These are phyloP conservation scores for Nigrospora osmanthi DNA, from an alignment of 2,329 filamentous ascomycete species.

Conservation along the genomic window DNA sequence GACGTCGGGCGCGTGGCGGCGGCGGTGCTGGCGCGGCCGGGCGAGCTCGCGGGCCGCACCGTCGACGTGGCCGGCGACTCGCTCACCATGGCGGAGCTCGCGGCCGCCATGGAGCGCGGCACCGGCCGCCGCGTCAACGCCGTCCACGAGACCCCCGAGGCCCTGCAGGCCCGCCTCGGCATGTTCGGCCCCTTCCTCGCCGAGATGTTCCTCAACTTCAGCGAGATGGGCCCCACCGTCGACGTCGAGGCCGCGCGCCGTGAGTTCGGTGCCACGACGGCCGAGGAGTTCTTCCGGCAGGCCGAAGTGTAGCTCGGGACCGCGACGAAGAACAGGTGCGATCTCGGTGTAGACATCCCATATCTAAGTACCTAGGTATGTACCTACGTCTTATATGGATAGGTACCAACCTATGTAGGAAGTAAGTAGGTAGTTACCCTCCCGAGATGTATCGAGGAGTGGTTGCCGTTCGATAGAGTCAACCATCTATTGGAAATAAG, in stretches of 20 bases:
- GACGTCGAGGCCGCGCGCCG: neutral
- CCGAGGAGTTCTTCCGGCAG: neutral
- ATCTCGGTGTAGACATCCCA: too few relatives aligned
- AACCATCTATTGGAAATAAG: too few relatives aligned
- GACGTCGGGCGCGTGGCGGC: slow-evolving; percentile 1
- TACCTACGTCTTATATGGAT: too few relatives aligned
- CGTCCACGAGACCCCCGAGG: neutral
- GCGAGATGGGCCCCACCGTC: neutral
- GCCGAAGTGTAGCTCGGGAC: too few relatives aligned
- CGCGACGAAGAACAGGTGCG: too few relatives aligned
- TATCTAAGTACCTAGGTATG: too few relatives aligned
- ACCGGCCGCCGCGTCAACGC: neutral
- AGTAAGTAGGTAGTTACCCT: too few relatives aligned
- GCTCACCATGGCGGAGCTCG: slow-evolving; percentile 1
- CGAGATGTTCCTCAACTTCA: neutral
- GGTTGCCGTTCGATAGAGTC: too few relatives aligned
- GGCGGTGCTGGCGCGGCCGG: neutral
- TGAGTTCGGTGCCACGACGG: neutral
- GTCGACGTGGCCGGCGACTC: neutral
- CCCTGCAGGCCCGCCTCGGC: neutral
- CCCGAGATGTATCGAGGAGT: too few relatives aligned
- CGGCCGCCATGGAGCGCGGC: neutral
- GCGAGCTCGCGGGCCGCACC: neutral
- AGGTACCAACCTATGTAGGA: too few relatives aligned
- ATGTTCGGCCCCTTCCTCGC: neutral